Percentiles rank a stretch among this genome's conserved stretches.
phyloP scores from a whole-genome alignment of 2,329 filamentous ascomycete genomes.

The Dryadomyces sulphureus region DNA sequence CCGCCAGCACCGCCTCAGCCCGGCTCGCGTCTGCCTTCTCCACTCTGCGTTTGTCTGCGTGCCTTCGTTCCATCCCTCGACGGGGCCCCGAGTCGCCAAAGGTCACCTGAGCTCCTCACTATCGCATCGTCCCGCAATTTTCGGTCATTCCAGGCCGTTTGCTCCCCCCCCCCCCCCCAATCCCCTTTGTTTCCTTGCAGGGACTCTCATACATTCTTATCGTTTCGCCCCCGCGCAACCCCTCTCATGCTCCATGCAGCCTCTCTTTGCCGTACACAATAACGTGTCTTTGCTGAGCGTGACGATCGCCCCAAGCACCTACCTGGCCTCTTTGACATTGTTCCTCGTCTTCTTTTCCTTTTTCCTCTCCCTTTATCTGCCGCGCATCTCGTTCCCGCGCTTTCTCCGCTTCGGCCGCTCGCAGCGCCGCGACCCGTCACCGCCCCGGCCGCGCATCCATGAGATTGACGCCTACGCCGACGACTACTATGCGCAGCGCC shows the following conservation, averaged over 20 bases:
- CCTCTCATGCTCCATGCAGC: conserved; percentile 30
- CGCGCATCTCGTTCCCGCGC: conserved; percentile 12
- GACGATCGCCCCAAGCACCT: conserved; percentile 42
- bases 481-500: conserved; percentile 4
- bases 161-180: not conserved
- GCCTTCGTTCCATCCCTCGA: not conserved
- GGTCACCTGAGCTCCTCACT: not conserved
- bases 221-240: not conserved
- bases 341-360: conserved; percentile 35
- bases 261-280: conserved; percentile 45
- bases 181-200: not conserved
- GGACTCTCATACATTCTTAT: not conserved
- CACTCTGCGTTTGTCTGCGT: not conserved
- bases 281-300: conserved; percentile 45
- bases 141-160: not conserved
- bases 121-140: not conserved
- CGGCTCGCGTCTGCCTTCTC: not conserved
- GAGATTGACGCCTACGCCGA: conserved; percentile 9
- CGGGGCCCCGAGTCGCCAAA: not conserved
- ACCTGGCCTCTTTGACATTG: conserved; percentile 34
- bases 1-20: not conserved
- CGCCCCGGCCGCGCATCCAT: not conserved
- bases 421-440: conserved; percentile 8
- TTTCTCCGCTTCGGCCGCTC: conserved; percentile 11
- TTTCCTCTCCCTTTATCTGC: conserved; percentile 35